These are phyloP conservation scores for Tympanopsis confertula DNA, from an alignment of 2,329 filamentous ascomycete genomes.

Conservation along the genomic window DNA sequence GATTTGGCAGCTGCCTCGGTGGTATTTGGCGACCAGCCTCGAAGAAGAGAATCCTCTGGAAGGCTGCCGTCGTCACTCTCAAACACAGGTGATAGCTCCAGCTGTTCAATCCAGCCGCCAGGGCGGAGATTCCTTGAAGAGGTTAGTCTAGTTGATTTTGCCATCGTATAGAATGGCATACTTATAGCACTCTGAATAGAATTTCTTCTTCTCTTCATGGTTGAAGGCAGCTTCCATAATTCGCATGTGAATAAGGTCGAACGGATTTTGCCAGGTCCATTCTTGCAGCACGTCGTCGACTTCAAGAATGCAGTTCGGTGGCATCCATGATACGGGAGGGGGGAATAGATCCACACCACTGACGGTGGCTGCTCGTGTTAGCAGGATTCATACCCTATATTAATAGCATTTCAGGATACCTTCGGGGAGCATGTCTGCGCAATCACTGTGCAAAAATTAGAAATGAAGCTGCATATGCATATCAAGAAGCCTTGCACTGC, in stretches of 20 bases:
- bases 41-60: not conserved
- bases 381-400: no score
- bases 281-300: not conserved
- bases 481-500: slow-evolving; percentile 9
- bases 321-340: not conserved
- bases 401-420: slow-evolving; percentile 14
- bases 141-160: not conserved
- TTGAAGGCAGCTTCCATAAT: slow-evolving; percentile 19
- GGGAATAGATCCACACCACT: not conserved
- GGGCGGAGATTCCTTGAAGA: slow-evolving; percentile 17
- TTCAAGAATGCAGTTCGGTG: not conserved
- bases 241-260: slow-evolving; percentile 29
- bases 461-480: not conserved
- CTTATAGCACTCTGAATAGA: no score
- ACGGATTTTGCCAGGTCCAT: slow-evolving; percentile 6
- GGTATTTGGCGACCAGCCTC: not conserved
- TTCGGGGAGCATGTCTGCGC: slow-evolving; percentile 16
- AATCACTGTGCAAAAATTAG: slow-evolving; percentile 5
- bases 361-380: not conserved
- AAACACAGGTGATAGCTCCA: slow-evolving; percentile 11
- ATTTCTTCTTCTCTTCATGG: slow-evolving; percentile 17
- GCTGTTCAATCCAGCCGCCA: slow-evolving; percentile 21
- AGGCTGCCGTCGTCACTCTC: slow-evolving; percentile 11
- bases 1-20: not conserved
- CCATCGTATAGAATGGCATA: not conserved